Base-by-base conservation (phyloP, 192 early-diverging fungal species). In the Linnemannia zychae region DNA sequence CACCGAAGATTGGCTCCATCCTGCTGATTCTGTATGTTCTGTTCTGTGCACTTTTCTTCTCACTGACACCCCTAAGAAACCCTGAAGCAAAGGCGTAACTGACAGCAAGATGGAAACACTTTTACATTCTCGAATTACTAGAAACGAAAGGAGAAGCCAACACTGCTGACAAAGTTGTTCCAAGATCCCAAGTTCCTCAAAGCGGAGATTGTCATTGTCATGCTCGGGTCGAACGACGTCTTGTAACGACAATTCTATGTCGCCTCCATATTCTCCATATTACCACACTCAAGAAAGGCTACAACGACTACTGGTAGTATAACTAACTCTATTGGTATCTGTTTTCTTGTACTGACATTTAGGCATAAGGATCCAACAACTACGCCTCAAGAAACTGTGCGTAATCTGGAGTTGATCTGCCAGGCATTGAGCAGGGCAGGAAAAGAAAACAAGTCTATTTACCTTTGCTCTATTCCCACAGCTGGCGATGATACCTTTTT, bases 1-100 rank as follows among this genome's bases (percentile, higher is more conserved):
- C 7, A 77, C 77, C 3, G 87, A 88, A 63, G 87, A 88, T 18
- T 88, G 87, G 87, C 66, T 88, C 6, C 87, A 67, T 48, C 81
- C 80, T 69, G 77, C 87, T 50, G 81, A 88, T 38, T 83, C 81
- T 18, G 87, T 88, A 84, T 17, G 77, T 44, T 4, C 6, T 16
- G 18, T 22, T 7, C 7, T 34, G 6, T 16, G 17, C 17, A 33
- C 65, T 31, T 2, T 38, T 67, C 15, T 67, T 13, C 20, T 67
- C 9, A n/a, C 3, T 16, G 52, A 22, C 18, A 7, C 5, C 5
- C 2, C 3, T n/a, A 48, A 7, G 17, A 20, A 7, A 36, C 71
- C 37, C 24, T 15, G 1, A 13, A 28, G 1, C 18, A 11, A 28
- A 17, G 2, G 2, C 31, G 13, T 0, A 50, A 18, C 16, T 77